Base-by-base conservation (phyloP, 2,329 filamentous ascomycete genomes). In the Fusarium xyrophilum region DNA sequence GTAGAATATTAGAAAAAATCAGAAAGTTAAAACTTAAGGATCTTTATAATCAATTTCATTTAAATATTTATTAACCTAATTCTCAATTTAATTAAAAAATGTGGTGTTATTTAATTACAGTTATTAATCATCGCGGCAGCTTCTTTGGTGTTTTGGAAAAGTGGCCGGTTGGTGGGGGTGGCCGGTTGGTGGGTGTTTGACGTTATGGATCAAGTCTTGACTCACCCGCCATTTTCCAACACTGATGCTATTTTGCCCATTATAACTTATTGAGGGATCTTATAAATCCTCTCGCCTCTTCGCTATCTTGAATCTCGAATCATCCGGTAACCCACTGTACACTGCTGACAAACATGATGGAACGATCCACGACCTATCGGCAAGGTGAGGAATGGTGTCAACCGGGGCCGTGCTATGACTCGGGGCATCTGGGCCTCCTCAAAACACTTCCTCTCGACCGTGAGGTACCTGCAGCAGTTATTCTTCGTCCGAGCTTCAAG, bases 301-400 rank as follows among this genome's bases (percentile, higher is more conserved):
- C 51, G 62, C 62, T 32, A 39, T 56, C n/a, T 23, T 19, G 9
- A 13, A n/a, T n/a, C 28, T 60, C 27, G 46, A 63, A 63, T 23
- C 48, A 52, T 46, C 50, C 40, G 23, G 35, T 33, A 46, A 47
- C 35, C 38, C 13, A 21, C 33, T 28, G 27, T 36, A 35, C 43
- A 27, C 40, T 35, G 51, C 47, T 67, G 40, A 69, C 40, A 69
- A 66, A 69, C 61, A 66, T 19, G 12, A 46, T 46, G 27, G 51
- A 25, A 28, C 32, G 51, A 36, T 36, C 25, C 23, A 32, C 56
- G 50, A 38, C 27, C 30, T 63, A 36, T 63, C 52, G 53, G 42
- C 30, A 56, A 54, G 50, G 36, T 58, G 38, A 32, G 28, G 51
- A 42, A 38, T 42, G 40, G 36, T 66, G 23, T 40, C 35, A 21